Conservation (phyloP, 768 basidiomycete species). For the Agrocybe praecox region DNA sequence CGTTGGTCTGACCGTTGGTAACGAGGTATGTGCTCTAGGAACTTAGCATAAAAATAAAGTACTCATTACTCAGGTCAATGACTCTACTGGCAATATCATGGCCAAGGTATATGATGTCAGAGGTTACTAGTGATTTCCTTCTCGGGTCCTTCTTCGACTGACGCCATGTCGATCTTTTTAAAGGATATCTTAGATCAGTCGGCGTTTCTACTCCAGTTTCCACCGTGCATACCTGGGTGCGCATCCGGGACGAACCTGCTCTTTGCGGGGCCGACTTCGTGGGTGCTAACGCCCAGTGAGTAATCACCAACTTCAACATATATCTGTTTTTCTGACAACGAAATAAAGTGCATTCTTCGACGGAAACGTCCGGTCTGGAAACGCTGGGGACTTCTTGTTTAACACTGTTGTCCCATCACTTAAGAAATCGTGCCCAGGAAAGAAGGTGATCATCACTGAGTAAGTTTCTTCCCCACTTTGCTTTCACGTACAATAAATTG, state of each 20-base stretch:
- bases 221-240: slow-evolving; percentile 42
- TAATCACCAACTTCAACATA: neutral
- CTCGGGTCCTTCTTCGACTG: neutral
- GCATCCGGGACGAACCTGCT: slow-evolving; percentile 30
- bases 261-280: slow-evolving; percentile 41
- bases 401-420: slow-evolving; percentile 40
- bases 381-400: slow-evolving; percentile 40
- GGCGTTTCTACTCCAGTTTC: slow-evolving; percentile 39
- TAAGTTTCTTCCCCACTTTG: slow-evolving; percentile 13
- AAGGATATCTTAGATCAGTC: slow-evolving; percentile 36
- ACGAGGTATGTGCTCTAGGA: neutral
- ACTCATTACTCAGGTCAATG: slow-evolving; percentile 22
- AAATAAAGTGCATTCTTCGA: slow-evolving; percentile 38
- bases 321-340: neutral
- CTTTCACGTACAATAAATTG: neutral
- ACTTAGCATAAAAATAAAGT: neutral
- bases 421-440: slow-evolving; percentile 36
- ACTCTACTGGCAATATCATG: slow-evolving; percentile 37
- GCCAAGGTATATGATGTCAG: slow-evolving; percentile 38
- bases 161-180: neutral
- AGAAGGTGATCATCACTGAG: slow-evolving; percentile 41
- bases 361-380: slow-evolving; percentile 27
- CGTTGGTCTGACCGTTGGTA: slow-evolving; percentile 37
- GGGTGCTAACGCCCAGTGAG: slow-evolving; percentile 45
- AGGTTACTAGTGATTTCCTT: slow-evolving; percentile 22